Evolutionary conservation across 2,329 filamentous ascomycete genomes (phyloP).

Genomic region (Aspergillus japonicus): DNA sequence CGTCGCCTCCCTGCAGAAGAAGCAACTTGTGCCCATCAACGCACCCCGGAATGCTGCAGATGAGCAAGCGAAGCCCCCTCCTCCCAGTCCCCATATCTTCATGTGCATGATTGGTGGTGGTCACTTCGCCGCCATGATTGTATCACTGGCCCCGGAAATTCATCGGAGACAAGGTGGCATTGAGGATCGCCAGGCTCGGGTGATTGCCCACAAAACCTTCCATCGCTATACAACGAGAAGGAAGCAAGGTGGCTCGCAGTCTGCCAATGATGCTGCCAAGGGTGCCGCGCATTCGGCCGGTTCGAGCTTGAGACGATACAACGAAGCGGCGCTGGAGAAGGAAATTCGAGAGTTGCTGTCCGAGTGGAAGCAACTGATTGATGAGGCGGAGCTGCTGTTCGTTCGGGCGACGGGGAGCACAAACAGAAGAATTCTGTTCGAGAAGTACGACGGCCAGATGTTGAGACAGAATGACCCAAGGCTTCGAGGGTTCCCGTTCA

Average conservation of each 20-base stretch:
- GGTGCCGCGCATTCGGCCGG: constrained; percentile 92
- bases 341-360: constrained; percentile 78
- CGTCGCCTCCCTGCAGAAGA: constrained; percentile 67
- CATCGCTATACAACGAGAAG: constrained; percentile 94
- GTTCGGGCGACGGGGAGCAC: constrained; percentile 83
- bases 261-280: constrained; percentile 90
- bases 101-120: constrained; percentile 98
- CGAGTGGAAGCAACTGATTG: constrained; percentile 84
- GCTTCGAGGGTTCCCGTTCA: constrained; percentile 88
- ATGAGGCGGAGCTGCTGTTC: constrained; percentile 81
- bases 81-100: constrained; percentile 77
- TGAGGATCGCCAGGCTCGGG: constrained; percentile 79
- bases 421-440: constrained; percentile 84
- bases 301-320: constrained; percentile 84
- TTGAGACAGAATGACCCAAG: constrained; percentile 75
- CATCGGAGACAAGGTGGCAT: constrained; percentile 67
- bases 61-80: constrained; percentile 44
- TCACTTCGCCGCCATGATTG: constrained; percentile 95
- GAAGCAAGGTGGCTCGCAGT: constrained; percentile 95
- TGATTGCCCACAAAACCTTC: constrained; percentile 95
- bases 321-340: constrained; percentile 84
- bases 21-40: constrained; percentile 69
- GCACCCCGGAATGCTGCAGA: constrained; percentile 37
- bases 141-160: constrained; percentile 78
- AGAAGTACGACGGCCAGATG: constrained; percentile 86